phyloP scores from a whole-genome alignment of 1,139 yeast genomes.

The Arxiozyma telluris region DNA sequence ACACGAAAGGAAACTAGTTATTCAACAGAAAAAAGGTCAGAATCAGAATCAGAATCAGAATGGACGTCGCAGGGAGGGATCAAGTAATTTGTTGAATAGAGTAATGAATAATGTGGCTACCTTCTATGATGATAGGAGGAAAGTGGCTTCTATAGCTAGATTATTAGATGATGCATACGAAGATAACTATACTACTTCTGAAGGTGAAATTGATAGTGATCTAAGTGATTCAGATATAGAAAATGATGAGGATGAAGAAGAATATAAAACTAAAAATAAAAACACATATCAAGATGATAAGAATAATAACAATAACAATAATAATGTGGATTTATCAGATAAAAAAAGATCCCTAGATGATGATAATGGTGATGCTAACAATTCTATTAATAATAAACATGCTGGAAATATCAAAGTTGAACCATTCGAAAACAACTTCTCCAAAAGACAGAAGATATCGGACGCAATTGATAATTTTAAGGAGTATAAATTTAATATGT shows the following conservation, averaged over 20 bases:
- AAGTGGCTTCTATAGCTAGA: slow-evolving; percentile 16
- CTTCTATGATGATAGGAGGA: slow-evolving; percentile 24
- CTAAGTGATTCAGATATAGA: slow-evolving; percentile 1
- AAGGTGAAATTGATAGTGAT: slow-evolving; percentile 7
- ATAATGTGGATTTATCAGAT: background rate
- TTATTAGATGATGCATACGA: slow-evolving; percentile 13
- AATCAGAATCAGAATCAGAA: background rate
- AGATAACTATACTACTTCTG: slow-evolving; percentile 13
- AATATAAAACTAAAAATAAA: slow-evolving; percentile 1
- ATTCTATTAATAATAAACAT: slow-evolving; percentile 9
- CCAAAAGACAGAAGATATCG: slow-evolving; percentile 24
- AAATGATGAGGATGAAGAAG: slow-evolving; percentile 1
- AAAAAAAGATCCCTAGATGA: background rate
- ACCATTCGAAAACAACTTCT: background rate
- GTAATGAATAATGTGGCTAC: slow-evolving; percentile 24
- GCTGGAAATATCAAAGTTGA: background rate
- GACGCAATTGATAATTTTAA: slow-evolving; percentile 26
- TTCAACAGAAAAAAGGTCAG: background rate
- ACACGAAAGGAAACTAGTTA: background rate
- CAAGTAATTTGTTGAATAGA: slow-evolving; percentile 9
- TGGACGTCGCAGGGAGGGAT: background rate
- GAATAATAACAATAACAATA: no score
- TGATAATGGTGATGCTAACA: background rate
- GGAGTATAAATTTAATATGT: slow-evolving; percentile 34
- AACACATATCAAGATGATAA: no score